A percentile compares a stretch with the other conserved stretches of the same genome.
Evolutionary conservation across 2,329 filamentous ascomycete genomes (phyloP).

Genomic region (Orbilia brochopaga): DNA sequence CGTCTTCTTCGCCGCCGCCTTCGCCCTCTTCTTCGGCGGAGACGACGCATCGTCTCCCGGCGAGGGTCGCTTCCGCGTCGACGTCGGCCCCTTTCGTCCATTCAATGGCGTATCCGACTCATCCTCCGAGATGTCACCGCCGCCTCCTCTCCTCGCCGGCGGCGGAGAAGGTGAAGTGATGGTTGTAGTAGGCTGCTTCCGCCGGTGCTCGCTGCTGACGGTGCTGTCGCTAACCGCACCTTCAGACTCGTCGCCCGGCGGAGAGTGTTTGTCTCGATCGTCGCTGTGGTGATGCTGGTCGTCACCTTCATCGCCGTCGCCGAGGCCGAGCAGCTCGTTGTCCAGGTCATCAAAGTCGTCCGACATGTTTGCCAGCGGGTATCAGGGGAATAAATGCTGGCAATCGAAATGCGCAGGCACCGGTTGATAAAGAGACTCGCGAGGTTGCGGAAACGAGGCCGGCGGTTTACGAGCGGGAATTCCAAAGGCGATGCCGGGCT

Average conservation of each 20-base stretch:
- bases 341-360: constrained; percentile 49
- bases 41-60: constrained; percentile 39
- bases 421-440: not conserved
- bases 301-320: constrained; percentile 37
- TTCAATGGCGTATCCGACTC: constrained; percentile 19
- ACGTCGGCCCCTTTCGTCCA: constrained; percentile 17
- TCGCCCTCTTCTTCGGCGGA: constrained; percentile 48
- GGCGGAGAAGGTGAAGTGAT: constrained; percentile 31
- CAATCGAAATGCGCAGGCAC: not conserved
- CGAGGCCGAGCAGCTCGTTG: constrained; percentile 47
- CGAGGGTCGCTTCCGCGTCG: constrained; percentile 38
- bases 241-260: constrained; percentile 42
- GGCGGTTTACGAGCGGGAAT: not conserved
- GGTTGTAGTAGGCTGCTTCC: constrained; percentile 22
- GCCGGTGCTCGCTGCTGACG: constrained; percentile 24
- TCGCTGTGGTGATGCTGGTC: constrained; percentile 25
- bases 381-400: not conserved
- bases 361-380: constrained; percentile 19
- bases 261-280: constrained; percentile 13
- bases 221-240: constrained; percentile 47
- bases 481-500: not conserved
- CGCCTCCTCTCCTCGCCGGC: constrained; percentile 9
- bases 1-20: constrained; percentile 30
- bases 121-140: constrained; percentile 6
- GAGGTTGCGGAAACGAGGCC: not conserved